These are phyloP conservation scores for Euphorbia tirucalli DNA, from an alignment of 345 rosid genomes.

Conservation along the genomic window DNA sequence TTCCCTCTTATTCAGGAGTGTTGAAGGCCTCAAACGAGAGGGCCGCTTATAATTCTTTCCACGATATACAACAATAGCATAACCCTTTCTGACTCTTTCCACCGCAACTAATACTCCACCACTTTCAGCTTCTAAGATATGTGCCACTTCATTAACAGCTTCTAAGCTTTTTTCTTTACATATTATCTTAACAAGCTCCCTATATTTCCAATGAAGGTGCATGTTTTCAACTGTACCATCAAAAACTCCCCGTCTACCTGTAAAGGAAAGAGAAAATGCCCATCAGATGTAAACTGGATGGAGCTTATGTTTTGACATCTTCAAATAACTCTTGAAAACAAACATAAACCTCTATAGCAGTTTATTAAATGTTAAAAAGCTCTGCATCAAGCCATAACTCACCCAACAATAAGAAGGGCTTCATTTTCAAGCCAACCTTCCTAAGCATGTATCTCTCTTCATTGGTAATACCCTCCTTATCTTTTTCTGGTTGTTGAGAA, in stretches of 20 bases:
- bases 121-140: constrained; percentile 76
- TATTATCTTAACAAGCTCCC: constrained; percentile 92
- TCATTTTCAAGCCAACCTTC: constrained; percentile 90
- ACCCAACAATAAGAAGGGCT: constrained; percentile 86
- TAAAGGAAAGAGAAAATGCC: constrained; percentile 28
- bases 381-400: constrained; percentile 27
- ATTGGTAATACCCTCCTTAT: constrained; percentile 76
- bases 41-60: constrained; percentile 92
- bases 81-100: constrained; percentile 81
- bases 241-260: constrained; percentile 90
- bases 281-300: constrained; percentile 2
- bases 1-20: constrained; percentile 71
- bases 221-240: constrained; percentile 91
- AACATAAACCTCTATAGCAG: constrained; percentile 7
- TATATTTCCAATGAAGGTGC: constrained; percentile 99
- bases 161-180: constrained; percentile 54
- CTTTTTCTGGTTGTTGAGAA: constrained; percentile 51
- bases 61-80: constrained; percentile 80
- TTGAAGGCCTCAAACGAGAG: constrained; percentile 65
- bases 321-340: constrained; percentile 6
- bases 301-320: constrained; percentile 1
- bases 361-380: constrained; percentile 10
- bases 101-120: constrained; percentile 87
- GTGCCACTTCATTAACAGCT: constrained; percentile 62
- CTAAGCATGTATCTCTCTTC: constrained; percentile 94